Evolutionary conservation across 495 filamentous ascomycete genomes (phyloP), one percentile per base, ranked within the genome.

Genomic region (Cetradonia linearis): DNA sequence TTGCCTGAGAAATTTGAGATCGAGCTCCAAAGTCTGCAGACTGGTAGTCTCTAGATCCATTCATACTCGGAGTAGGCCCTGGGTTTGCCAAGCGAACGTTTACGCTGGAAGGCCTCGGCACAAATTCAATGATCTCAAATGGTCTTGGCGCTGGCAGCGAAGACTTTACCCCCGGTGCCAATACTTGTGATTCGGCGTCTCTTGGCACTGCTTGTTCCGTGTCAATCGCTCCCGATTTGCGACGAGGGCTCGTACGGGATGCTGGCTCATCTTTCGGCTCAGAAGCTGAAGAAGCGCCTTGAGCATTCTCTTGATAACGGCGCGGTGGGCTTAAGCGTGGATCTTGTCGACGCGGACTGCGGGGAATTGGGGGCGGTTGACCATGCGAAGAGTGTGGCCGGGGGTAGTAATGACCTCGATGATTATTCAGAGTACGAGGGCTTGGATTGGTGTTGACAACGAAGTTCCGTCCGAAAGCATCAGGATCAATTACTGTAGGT

Each of bases 381-480:
- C 47, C 20, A 20, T 47, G 54, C 47, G 42, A 20, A 13, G 36
- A 36, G 37, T 37, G 56, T 58, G 37, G 61, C 57, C 52, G 48
- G 9, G 18, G 48, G 36, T 42, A 50, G 37, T 60, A 66, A 63
- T 44, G 55, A 18, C 62, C 30, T 18, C 55, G 58, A 46, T 58
- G 20, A 34, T 63, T 63, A 16, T 56, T 57, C 25, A 44, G 23
- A 60, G 46, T 46, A 49, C 37, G 47, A 42, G 38, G 53, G 25
- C 55, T 56, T 3, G 62, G 56, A 36, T 66, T 66, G 7, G 60
- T 60, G 8, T 61, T 65, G 31, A 65, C 55, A n/a, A 56, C 55
- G 31, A 65, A 63, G 33, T 61, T 56, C 10, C 66, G 61, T 8
- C 66, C 66, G 56, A 68, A 68, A 31, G 66, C 65, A 48, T 68